These are phyloP conservation scores for Petunia secreta DNA, from an alignment of 257 asterid species.

Conservation along the genomic window DNA sequence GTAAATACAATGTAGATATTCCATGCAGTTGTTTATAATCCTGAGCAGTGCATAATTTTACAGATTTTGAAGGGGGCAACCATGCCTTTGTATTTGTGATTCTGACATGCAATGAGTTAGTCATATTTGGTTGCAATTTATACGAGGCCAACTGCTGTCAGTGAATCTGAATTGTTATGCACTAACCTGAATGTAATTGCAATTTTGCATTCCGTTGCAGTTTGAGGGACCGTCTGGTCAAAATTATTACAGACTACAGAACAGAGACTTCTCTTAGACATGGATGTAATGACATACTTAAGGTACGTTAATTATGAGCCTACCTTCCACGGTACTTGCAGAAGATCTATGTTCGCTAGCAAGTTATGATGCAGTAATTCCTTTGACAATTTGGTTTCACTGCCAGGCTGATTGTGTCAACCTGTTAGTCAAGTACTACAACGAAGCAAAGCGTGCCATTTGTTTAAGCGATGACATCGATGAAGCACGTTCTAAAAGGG, in stretches of 20 bases:
- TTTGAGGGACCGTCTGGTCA: slow-evolving; percentile 91
- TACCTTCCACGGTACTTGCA: neutral
- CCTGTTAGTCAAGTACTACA: slow-evolving; percentile 78
- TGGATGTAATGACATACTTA: slow-evolving; percentile 92
- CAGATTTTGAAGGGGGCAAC: too few relatives aligned
- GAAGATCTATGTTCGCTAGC: neutral
- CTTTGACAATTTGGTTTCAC: neutral
- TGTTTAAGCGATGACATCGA: slow-evolving; percentile 78
- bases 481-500: slow-evolving; percentile 54
- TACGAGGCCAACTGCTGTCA: neutral
- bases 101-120: neutral
- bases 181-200: slow-evolving; percentile 4
- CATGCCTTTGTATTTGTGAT: too few relatives aligned
- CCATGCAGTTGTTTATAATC: too few relatives aligned
- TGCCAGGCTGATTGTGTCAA: slow-evolving; percentile 92
- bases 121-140: slow-evolving; percentile 6
- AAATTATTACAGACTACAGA: slow-evolving; percentile 92
- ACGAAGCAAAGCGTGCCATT: slow-evolving; percentile 90
- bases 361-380: slow-evolving; percentile 11
- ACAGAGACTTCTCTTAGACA: slow-evolving; percentile 96
- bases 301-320: slow-evolving; percentile 50
- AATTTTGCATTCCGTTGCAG: slow-evolving; percentile 51
- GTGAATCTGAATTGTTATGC: neutral
- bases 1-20: too few relatives aligned
- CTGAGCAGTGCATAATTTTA: too few relatives aligned